Evolutionary conservation across 139 green algal genomes (phyloP), one percentile per base, ranked within the genome.

Genomic region (Tetradesmus lagerheimii): DNA sequence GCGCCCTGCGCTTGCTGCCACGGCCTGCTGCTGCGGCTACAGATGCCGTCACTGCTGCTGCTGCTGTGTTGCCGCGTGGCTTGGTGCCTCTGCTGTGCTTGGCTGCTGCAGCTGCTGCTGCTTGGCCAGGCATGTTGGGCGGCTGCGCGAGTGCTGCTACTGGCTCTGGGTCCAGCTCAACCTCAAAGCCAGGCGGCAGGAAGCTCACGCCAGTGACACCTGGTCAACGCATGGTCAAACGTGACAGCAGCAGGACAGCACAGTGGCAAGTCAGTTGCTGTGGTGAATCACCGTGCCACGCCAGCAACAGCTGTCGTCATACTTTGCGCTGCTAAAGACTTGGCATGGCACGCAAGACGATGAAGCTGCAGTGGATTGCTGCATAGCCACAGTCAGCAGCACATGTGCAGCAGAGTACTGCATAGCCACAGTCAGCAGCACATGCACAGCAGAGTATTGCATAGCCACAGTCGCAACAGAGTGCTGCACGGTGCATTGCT

Each of bases 41-140:
- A 78, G 67, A 78, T 11, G 29, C 16, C 1, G 29, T 35, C n/a
- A n/a, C n/a, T n/a, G 67, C 16, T 81, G 14, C 35, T 29, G 35
- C 75, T 47, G 75, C 75, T 81, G 75, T n/a, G n/a, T n/a, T 41
- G 35, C 75, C n/a, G 16, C 75, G 34, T 1, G 35, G 35, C 75
- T 81, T 81, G 75, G 35, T 41, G 35, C 35, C 75, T 41, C 75
- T 41, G 23, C 75, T 39, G 75, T 81, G 35, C 75, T n/a, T 41
- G 35, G 34, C 35, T 29, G 75, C 75, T 45, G 85, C 85, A 53
- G 41, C 71, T 76, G 41, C 41, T 89, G 71, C n/a, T 82, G 85
- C 71, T 20, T 82, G n/a, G 12, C 39, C 66, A 31, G 67, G 57
- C 16, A 53, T 25, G 37, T 66, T 38, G 23, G 41, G 64, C 35